Percentiles rank a stretch among this genome's conserved stretches.
These are phyloP conservation scores for Populus tremula DNA, from an alignment of 345 rosid species.

Conservation along the genomic window DNA sequence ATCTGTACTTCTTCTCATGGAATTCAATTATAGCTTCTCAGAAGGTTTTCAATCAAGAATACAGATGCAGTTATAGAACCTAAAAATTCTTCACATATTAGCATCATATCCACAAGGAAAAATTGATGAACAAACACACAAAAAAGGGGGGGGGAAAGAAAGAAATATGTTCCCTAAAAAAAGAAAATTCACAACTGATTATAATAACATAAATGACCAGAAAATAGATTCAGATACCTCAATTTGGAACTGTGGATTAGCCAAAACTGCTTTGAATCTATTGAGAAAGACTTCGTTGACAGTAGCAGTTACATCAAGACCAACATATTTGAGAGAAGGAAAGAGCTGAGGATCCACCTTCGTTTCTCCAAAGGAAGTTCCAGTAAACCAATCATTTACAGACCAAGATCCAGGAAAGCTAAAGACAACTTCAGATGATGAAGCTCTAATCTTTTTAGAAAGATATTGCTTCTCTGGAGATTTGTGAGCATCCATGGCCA, in stretches of 20 bases:
- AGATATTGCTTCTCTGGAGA: conserved; percentile 24
- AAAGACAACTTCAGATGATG: conserved; percentile 30
- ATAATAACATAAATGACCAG: background rate
- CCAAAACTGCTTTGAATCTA: conserved; percentile 27
- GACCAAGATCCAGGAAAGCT: conserved; percentile 56
- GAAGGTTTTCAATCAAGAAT: background rate
- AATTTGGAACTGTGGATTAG: conserved; percentile 15
- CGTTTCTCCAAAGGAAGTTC: conserved; percentile 50
- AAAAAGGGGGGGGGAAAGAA: no score
- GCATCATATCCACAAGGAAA: background rate
- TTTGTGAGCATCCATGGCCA: conserved; percentile 39
- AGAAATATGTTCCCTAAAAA: background rate
- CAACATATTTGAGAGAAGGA: conserved; percentile 59
- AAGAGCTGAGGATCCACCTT: conserved; percentile 38
- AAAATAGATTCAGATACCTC: conserved; percentile 34
- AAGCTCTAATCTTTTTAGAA: conserved; percentile 17
- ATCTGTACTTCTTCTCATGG: background rate
- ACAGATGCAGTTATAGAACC: background rate
- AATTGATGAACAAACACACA: no score
- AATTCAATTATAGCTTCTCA: background rate
- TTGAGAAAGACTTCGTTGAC: conserved; percentile 60
- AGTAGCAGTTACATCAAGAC: conserved; percentile 44
- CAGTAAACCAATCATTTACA: conserved; percentile 33
- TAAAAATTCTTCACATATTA: background rate
- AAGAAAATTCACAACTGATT: background rate